A percentile compares a stretch with the other conserved stretches of the same genome.
These are phyloP conservation scores for Amanita molliuscula DNA, from an alignment of 768 basidiomycete species.

Conservation along the genomic window DNA sequence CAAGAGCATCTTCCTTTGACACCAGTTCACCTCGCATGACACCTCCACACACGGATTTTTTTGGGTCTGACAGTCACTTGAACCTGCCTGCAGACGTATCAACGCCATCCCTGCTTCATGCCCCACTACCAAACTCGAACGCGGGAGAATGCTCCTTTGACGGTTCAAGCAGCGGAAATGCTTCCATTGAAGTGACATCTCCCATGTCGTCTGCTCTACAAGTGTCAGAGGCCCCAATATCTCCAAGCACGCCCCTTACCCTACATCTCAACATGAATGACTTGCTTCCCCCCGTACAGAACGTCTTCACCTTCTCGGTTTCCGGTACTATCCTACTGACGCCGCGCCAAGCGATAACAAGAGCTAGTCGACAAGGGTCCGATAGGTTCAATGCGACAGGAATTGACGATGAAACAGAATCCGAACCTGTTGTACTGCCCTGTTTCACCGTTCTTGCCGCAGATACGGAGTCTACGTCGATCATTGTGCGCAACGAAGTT, in stretches of 20 bases:
- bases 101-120: constrained; percentile 59
- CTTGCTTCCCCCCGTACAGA: constrained; percentile 52
- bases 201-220: constrained; percentile 41
- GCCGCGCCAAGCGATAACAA: constrained; percentile 25
- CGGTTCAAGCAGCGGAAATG: constrained; percentile 27
- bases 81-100: constrained; percentile 31
- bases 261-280: constrained; percentile 78
- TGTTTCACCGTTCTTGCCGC: constrained; percentile 60
- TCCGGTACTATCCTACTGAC: constrained; percentile 55
- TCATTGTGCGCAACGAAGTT: constrained; percentile 50
- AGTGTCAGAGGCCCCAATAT: constrained; percentile 16
- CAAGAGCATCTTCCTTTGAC: constrained; percentile 42
- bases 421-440: constrained; percentile 51
- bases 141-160: constrained; percentile 75
- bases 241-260: constrained; percentile 56
- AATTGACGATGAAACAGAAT: constrained; percentile 17
- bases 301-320: constrained; percentile 55
- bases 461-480: constrained; percentile 49
- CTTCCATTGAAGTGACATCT: constrained; percentile 27
- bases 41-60: constrained; percentile 11
- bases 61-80: constrained; percentile 4
- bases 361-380: constrained; percentile 15
- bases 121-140: constrained; percentile 56
- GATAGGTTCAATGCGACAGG: constrained; percentile 12
- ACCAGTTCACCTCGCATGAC: constrained; percentile 20